phyloP scores from a whole-genome alignment of 345 rosid species.

The Ricinus communis region DNA sequence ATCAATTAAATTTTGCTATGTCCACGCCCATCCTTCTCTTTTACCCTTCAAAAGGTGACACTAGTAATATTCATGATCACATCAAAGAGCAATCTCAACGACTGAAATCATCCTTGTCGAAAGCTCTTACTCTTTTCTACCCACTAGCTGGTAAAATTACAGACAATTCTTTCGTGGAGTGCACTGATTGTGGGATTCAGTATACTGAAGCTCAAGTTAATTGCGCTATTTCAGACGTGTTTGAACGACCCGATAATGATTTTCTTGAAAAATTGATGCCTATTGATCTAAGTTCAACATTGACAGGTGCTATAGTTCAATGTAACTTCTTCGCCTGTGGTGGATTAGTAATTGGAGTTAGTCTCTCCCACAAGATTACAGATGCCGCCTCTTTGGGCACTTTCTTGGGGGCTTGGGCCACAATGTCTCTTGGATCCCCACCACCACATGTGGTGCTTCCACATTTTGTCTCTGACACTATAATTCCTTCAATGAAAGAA shows the following conservation, averaged over 20 bases:
- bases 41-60: neutral
- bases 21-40: constrained; percentile 8
- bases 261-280: constrained; percentile 12
- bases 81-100: neutral
- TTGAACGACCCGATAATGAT: neutral
- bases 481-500: neutral
- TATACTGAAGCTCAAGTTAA: constrained; percentile 2
- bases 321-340: constrained; percentile 1
- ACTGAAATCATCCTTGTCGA: constrained; percentile 7
- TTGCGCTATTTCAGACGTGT: neutral
- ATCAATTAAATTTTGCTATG: constrained; percentile 8
- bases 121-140: constrained; percentile 6
- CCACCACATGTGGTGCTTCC: neutral
- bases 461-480: neutral
- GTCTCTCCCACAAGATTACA: constrained; percentile 14
- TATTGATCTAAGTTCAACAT: neutral
- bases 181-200: constrained; percentile 11
- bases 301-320: constrained; percentile 7
- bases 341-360: constrained; percentile 14
- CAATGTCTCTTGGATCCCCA: too few species aligned
- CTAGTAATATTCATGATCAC: neutral
- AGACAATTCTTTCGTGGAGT: neutral
- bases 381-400: constrained; percentile 9
- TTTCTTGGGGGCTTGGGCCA: constrained; percentile 6
- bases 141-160: neutral